Percentiles rank a stretch among this genome's conserved stretches.
phyloP scores from a whole-genome alignment of 139 green algal genomes.

The Picochlorum sp. region DNA sequence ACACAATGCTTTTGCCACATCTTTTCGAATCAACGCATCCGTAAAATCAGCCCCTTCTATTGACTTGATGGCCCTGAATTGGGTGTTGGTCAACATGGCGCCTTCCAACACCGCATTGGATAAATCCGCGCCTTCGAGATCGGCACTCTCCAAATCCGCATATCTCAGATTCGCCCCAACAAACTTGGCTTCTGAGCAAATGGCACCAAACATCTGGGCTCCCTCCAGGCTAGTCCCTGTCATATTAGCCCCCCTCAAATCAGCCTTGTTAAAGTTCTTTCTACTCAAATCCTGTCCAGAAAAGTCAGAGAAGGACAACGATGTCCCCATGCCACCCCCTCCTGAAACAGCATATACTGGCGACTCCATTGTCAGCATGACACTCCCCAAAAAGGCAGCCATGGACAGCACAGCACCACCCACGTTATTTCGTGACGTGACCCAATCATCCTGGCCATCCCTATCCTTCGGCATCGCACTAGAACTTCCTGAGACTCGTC shows the following conservation, averaged over 20 bases:
- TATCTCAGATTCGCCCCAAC: constrained; percentile 50
- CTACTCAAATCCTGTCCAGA: constrained; percentile 51
- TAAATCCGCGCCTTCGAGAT: constrained; percentile 71
- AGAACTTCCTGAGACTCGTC: no score
- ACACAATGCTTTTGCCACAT: constrained; percentile 63
- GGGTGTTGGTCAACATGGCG: constrained; percentile 58
- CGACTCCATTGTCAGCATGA: background rate
- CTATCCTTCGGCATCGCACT: no score
- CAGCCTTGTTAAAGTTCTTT: constrained; percentile 44
- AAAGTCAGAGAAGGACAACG: constrained; percentile 30
- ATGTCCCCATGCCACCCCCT: constrained; percentile 27
- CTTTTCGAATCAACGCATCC: constrained; percentile 59
- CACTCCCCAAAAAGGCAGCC: background rate
- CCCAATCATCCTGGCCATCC: no score
- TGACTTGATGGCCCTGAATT: constrained; percentile 38
- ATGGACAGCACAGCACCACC: no score
- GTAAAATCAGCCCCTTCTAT: constrained; percentile 45
- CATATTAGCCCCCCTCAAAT: constrained; percentile 59
- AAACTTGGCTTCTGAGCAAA: constrained; percentile 59
- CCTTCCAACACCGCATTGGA: constrained; percentile 61
- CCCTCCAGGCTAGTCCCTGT: constrained; percentile 44
- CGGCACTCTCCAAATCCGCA: constrained; percentile 61
- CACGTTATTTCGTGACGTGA: no score
- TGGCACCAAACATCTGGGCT: constrained; percentile 44
- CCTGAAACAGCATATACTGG: constrained; percentile 24